These are phyloP conservation scores for Shiraia sp. DNA, from an alignment of 2,329 filamentous ascomycete species.

Conservation along the genomic window DNA sequence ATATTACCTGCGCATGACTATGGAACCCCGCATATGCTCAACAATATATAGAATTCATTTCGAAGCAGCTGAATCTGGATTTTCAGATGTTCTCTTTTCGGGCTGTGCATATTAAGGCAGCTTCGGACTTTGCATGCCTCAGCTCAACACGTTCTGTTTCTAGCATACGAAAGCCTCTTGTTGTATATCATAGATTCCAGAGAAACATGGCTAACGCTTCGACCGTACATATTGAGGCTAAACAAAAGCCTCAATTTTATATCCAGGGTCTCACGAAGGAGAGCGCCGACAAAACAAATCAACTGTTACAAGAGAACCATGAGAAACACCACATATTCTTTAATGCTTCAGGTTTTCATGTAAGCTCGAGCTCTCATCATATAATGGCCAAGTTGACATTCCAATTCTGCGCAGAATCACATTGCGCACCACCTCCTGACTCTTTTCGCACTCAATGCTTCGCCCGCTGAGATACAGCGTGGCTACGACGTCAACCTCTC, in stretches of 20 bases:
- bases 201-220: slow-evolving; percentile 38
- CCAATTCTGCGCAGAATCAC: slow-evolving; percentile 58
- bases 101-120: too few relatives aligned
- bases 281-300: slow-evolving; percentile 64
- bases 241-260: slow-evolving; percentile 51
- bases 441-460: slow-evolving; percentile 75
- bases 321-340: slow-evolving; percentile 79
- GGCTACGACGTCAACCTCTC: slow-evolving; percentile 67
- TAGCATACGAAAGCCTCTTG: too few relatives aligned
- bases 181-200: too few relatives aligned
- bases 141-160: too few relatives aligned
- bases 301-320: slow-evolving; percentile 77
- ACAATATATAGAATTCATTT: too few relatives aligned
- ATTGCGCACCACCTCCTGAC: slow-evolving; percentile 77
- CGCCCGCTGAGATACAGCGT: slow-evolving; percentile 60
- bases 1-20: too few relatives aligned
- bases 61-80: too few relatives aligned
- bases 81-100: too few relatives aligned
- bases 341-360: slow-evolving; percentile 75
- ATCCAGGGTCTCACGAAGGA: slow-evolving; percentile 55
- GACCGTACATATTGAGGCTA: slow-evolving; percentile 47
- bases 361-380: slow-evolving; percentile 9
- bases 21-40: too few relatives aligned
- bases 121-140: too few relatives aligned
- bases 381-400: too few relatives aligned